Base-by-base conservation (phyloP, 805 yeast genomes). In the Hanseniaspora clermontiae region DNA sequence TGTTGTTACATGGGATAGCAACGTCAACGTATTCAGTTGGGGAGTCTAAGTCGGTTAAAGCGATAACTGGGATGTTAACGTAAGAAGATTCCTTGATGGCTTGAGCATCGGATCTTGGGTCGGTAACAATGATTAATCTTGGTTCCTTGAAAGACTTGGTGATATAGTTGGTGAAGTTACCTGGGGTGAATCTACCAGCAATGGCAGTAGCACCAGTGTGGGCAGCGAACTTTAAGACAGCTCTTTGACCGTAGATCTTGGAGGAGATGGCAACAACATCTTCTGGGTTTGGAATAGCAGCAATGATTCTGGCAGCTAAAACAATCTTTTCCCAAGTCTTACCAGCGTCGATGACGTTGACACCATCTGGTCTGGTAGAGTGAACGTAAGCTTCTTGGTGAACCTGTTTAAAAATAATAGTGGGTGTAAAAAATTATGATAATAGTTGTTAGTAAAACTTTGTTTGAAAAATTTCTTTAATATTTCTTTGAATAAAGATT, bases 171-270 rank as follows among this genome's bases (percentile, higher is more conserved):
- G 99, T 93, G 93, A 93, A 93, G 81, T 86, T 84, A 87, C 99
- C 99, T 79, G 99, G 99, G 71, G 98, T 93, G 87, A 93, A 93
- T 82, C 99, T 89, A 80, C 99, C 99, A 70, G 98, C 99, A 80
- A 93, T 91, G 75, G 99, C 90, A 68, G 97, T 91, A 68, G 98
- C 96, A 78, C 97, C 97, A 70, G 97, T 90, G 90, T 93, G 97
- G 70, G 96, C 87, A 74, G 99, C 97, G 74, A 85, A 93, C 82
- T 93, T 93, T 77, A 93, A 84, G 68, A 91, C 99, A 73, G 98
- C 99, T 83, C 99, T 93, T 82, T 93, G 99, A 74, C 98, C 99
- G 80, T 87, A 91, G 70, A 97, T 90, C 83, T 97, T 91, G 70
- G 97, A 87, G 65, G 97, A 90, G 72, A 95, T 88, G 70, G 96